Percentiles rank a stretch among this genome's conserved stretches.
phyloP scores from a whole-genome alignment of 1,284 basidiomycete genomes.

The Cystobasidium pallidum region DNA sequence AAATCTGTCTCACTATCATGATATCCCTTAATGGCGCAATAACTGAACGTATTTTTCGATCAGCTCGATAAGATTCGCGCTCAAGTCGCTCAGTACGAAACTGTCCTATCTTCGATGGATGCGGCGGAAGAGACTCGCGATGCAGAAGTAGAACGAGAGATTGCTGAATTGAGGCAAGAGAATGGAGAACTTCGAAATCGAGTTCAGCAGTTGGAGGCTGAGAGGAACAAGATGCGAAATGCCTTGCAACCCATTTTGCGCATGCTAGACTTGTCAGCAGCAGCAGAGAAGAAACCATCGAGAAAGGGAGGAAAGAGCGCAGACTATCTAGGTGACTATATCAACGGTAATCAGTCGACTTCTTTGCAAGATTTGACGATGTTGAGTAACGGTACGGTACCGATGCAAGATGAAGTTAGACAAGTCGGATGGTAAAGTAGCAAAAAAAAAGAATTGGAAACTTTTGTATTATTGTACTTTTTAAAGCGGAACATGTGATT shows the following conservation, averaged over 20 bases:
- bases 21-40: neutral
- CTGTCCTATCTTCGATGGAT: constrained; percentile 10
- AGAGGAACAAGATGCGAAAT: neutral
- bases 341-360: neutral
- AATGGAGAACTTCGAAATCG: constrained; percentile 14
- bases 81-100: constrained; percentile 21
- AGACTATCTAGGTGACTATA: neutral
- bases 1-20: neutral
- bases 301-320: neutral
- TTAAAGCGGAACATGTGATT: neutral
- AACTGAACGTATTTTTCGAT: neutral
- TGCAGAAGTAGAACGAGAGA: neutral
- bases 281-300: neutral
- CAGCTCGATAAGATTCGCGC: constrained; percentile 31
- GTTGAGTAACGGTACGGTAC: neutral
- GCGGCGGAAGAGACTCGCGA: neutral
- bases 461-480: constrained; percentile 2
- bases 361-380: constrained; percentile 5
- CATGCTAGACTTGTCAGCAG: neutral
- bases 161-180: constrained; percentile 8
- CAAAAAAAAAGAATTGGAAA: neutral
- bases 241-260: neutral
- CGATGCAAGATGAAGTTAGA: neutral
- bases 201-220: neutral
- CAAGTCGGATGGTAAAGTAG: neutral